Evolutionary conservation across 2,329 filamentous ascomycete species (phyloP).

Genomic region (Cercospora citrullina): DNA sequence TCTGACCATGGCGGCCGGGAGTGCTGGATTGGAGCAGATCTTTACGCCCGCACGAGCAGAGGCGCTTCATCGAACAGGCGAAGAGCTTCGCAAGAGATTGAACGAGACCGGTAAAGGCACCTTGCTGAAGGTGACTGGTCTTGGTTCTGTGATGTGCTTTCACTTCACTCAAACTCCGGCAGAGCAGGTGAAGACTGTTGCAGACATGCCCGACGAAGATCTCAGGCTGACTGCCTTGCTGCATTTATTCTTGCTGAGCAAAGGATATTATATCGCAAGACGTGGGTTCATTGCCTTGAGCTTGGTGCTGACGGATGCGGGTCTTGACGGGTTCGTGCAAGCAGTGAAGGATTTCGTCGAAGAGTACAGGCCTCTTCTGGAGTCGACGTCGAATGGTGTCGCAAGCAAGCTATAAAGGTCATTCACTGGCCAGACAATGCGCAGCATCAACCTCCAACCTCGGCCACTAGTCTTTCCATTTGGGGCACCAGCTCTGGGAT

Average conservation of each 20-base stretch:
- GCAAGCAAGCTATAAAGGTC: not conserved
- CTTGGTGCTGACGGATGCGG: slow-evolving; percentile 38
- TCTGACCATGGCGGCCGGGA: slow-evolving; percentile 60
- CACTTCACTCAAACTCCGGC: slow-evolving; percentile 38
- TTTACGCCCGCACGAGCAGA: slow-evolving; percentile 39
- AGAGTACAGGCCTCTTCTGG: slow-evolving; percentile 11
- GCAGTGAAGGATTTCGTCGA: slow-evolving; percentile 21
- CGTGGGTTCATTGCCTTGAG: slow-evolving; percentile 42
- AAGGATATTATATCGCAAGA: slow-evolving; percentile 41
- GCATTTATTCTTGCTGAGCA: slow-evolving; percentile 42
- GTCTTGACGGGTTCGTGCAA: slow-evolving; percentile 38
- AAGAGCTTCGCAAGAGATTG: slow-evolving; percentile 35
- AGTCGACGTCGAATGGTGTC: not conserved
- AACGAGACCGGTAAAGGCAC: slow-evolving; percentile 37
- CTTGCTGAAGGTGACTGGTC: slow-evolving; percentile 41
- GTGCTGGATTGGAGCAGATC: slow-evolving; percentile 42
- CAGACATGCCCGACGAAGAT: slow-evolving; percentile 31
- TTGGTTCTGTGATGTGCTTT: slow-evolving; percentile 41
- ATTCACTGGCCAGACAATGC: not conserved
- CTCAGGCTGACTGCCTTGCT: slow-evolving; percentile 38
- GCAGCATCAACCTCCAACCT: slow-evolving; percentile 27
- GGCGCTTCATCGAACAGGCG: slow-evolving; percentile 39
- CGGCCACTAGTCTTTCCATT: slow-evolving; percentile 35
- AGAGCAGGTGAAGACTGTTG: slow-evolving; percentile 30
- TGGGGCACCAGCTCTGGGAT: slow-evolving; percentile 40